These are phyloP conservation scores for Spatholobus suberectus DNA, from an alignment of 306 rosid genomes.

Conservation along the genomic window DNA sequence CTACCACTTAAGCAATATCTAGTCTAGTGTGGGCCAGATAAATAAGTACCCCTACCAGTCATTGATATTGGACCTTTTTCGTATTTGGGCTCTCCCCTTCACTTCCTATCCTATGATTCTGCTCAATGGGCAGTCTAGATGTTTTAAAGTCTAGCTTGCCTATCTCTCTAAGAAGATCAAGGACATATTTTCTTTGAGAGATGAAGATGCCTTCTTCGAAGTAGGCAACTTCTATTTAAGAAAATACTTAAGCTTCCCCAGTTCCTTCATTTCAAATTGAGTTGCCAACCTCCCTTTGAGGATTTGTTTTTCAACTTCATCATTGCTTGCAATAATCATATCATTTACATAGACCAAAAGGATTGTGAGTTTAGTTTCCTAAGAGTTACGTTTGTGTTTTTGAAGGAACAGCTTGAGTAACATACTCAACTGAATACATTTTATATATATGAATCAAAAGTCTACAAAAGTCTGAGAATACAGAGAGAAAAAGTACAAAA, in stretches of 20 bases:
- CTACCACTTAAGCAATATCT: not conserved
- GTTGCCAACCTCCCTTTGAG: not conserved
- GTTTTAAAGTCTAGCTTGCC: not conserved
- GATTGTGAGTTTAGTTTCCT: not conserved
- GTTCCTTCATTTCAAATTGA: not conserved
- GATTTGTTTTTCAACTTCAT: not conserved
- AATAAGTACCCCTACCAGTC: not conserved
- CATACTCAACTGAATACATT: no score
- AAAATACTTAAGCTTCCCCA: not conserved
- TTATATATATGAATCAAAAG: no score
- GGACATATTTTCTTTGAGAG: not conserved
- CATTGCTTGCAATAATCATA: not conserved
- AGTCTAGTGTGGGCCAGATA: not conserved
- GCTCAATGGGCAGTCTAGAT: not conserved
- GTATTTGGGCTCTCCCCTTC: not conserved
- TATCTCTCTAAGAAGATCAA: not conserved
- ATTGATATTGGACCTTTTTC: not conserved
- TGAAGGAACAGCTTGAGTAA: no score
- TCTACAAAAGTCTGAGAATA: no score
- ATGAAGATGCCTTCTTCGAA: not conserved
- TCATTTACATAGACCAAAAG: not conserved
- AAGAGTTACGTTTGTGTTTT: no score
- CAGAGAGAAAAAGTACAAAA: no score
- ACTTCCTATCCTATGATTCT: not conserved
- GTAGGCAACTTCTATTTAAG: not conserved